Evolutionary conservation across 2,329 filamentous ascomycete genomes (phyloP).

Genomic region (Monosporascus sp.): DNA sequence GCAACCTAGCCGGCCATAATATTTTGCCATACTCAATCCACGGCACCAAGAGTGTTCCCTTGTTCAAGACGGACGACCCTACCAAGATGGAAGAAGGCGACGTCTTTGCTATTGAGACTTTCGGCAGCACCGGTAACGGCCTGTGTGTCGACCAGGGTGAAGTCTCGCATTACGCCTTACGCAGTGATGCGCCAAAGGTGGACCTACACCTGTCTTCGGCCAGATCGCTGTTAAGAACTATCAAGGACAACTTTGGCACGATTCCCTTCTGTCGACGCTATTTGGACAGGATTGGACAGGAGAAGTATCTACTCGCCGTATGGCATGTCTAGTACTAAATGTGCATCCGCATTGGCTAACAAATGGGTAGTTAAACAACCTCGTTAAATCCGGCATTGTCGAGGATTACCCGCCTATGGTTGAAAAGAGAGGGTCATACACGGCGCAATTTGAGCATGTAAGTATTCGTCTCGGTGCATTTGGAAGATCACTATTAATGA

Average conservation of each 20-base stretch:
- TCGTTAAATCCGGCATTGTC: conserved; percentile 78
- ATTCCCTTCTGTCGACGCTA: conserved; percentile 88
- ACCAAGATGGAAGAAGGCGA: conserved; percentile 98
- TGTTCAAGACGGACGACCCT: conserved; percentile 79
- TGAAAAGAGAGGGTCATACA: conserved; percentile 92
- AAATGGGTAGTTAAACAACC: conserved; percentile 67
- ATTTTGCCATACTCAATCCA: conserved; percentile 89
- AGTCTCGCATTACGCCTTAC: conserved; percentile 81
- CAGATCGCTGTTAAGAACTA: conserved; percentile 78
- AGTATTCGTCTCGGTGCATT: conserved; percentile 32
- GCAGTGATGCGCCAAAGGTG: conserved; percentile 67
- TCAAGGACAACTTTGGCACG: conserved; percentile 95
- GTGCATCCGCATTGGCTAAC: conserved; percentile 20
- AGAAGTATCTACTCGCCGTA: conserved; percentile 89
- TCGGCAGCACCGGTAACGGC: conserved; percentile 88
- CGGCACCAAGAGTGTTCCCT: conserved; percentile 87
- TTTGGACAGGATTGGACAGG: conserved; percentile 85
- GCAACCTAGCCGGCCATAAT: conserved; percentile 84
- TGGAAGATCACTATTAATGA: too few relatives aligned
- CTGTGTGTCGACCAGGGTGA: conserved; percentile 83
- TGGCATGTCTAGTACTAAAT: neutral
- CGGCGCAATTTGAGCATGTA: conserved; percentile 91
- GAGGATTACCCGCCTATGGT: conserved; percentile 86
- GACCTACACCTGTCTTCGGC: conserved; percentile 75
- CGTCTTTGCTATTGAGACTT: conserved; percentile 92